A percentile compares a stretch with the other conserved stretches of the same genome.
phyloP scores from a whole-genome alignment of 2,329 filamentous ascomycete species.

The Aspergillus sp. region DNA sequence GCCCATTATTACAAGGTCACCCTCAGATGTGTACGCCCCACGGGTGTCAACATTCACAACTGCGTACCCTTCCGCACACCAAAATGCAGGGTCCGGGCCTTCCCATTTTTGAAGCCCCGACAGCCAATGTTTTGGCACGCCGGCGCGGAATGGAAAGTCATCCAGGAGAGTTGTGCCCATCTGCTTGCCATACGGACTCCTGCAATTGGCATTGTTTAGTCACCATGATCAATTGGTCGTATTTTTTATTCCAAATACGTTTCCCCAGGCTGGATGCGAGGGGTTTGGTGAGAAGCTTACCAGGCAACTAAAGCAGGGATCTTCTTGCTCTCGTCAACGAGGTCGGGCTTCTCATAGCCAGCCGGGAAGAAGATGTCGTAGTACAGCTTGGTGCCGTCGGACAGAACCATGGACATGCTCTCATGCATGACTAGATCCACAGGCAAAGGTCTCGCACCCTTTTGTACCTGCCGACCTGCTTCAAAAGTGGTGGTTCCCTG shows the following conservation, averaged over 20 bases:
- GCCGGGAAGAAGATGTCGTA: background rate
- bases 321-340: too few species aligned
- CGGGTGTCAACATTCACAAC: slow-evolving; percentile 29
- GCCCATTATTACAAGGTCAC: slow-evolving; percentile 32
- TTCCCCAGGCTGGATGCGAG: too few species aligned
- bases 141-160: background rate
- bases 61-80: slow-evolving; percentile 26
- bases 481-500: background rate
- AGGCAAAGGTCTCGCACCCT: background rate
- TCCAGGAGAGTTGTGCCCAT: background rate
- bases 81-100: slow-evolving; percentile 33
- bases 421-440: background rate
- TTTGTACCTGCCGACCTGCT: background rate
- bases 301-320: too few species aligned
- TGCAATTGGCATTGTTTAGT: background rate
- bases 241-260: background rate
- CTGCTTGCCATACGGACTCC: background rate
- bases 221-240: background rate
- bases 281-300: too few species aligned
- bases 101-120: slow-evolving; percentile 35
- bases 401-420: background rate
- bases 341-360: background rate
- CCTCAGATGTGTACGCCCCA: slow-evolving; percentile 29
- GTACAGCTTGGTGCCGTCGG: background rate
- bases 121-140: background rate